Base-by-base conservation (phyloP, 139 green algal genomes). In the Trebouxia sp. region DNA sequence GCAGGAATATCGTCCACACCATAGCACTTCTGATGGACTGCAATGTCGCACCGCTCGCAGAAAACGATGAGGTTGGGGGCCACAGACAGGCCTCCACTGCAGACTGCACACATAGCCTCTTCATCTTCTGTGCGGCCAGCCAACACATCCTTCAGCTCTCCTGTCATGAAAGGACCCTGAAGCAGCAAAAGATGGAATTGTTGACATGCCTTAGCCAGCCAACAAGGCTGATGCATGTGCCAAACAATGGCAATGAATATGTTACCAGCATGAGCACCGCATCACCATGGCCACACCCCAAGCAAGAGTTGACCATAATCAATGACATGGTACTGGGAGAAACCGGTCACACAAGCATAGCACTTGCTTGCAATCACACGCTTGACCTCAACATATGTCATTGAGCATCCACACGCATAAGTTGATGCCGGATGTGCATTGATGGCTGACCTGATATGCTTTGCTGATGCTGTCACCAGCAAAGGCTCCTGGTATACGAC, bases 21-120 rank as follows among this genome's bases (percentile, higher is more conserved):
- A 84, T 97, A 97, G 88, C 94, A 97, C 20, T 70, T 48, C 88
- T 98, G 95, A 88, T 98, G 95, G 80, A 98, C 95, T 0, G 91
- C 89, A 41, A 98, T 72, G 76, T 98, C 94, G 82, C 95, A 98
- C 58, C 93, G 92, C 84, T 98, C 94, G 82, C 95, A 98, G 76
- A 96, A 97, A 38, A 98, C 82, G 45, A 98, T 98, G 55, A 92
- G 58, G 78, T 97, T 98, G 74, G 90, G 89, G 11, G 88, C 75
- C 39, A 89, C 87, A 32, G 84, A 94, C 28, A 86, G 41, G 42
- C 94, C 94, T 30, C 94, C 89, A n/a, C 86, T 90, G 83, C 95
- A 98, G 38, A 98, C 89, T 0, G 88, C 89, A 75, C 95, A 98
- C 76, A 97, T 41, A 0, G 92, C 91, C 50, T 98, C 95, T 76